Base-by-base conservation (phyloP, 306 rosid genomes). In the Castanea mollissima region DNA sequence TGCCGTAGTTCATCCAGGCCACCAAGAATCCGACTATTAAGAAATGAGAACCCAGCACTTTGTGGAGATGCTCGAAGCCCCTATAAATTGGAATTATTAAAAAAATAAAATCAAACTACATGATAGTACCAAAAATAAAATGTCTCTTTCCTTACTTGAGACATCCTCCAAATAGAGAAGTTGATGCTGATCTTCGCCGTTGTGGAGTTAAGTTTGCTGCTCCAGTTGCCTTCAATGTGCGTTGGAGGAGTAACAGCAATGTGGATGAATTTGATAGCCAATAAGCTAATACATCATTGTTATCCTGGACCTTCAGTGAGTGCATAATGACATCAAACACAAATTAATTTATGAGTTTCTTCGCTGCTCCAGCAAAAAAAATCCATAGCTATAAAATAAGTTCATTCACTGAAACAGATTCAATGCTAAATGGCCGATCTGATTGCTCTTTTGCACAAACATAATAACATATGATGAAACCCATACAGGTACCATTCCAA, bases 151-250 rank as follows among this genome's bases (percentile, higher is more conserved):
- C 54, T 91, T 44, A 93, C 99, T 80, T 96, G 99, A 80, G 99
- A 96, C 98, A 96, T 93, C 89, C 98, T 96, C 84, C 99, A 81
- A 96, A 96, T 74, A 96, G 89, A 81, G 99, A 89, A 72, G 99
- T 88, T 52, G 99, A 89, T 59, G 97, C 41, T 73, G 97, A 85
- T 85, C 99, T 90, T 77, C 99, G 92, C 79, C 99, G 92, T 63
- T 93, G 99, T 67, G 99, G 99, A 71, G 99, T 96, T 91, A 93
- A 84, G 94, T 94, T 93, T 75, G 99, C 99, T 44, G 99, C 99
- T 71, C 99, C 99, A 83, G 88, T 96, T 80, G 98, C 99, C 85
- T 96, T 96, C 59, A 96, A 98, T 7, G 99, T 96, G 79, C 92
- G 98, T 90, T 96, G 99, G 79, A 96, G 99, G 57, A 96, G 90